A percentile compares a stretch with the other conserved stretches of the same genome.
Evolutionary conservation across 2,329 filamentous ascomycete genomes (phyloP).

Genomic region (Clarireedia sp.): DNA sequence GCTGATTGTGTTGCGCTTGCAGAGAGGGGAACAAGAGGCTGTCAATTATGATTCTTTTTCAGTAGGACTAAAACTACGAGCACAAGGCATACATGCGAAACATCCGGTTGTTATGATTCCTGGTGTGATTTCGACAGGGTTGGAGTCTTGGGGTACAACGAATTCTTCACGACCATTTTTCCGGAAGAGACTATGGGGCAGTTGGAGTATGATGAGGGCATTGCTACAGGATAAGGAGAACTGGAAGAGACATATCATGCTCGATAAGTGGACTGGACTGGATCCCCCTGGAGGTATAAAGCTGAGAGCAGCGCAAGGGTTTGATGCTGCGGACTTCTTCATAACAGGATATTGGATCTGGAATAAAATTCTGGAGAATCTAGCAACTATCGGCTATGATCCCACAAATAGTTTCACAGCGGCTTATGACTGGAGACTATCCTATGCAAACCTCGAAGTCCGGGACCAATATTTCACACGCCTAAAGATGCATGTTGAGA

Average conservation of each 20-base stretch:
- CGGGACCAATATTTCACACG: conserved; percentile 92
- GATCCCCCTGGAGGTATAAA: conserved; percentile 80
- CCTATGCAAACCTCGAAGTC: conserved; percentile 80
- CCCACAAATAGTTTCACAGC: conserved; percentile 66
- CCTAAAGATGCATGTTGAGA: conserved; percentile 84
- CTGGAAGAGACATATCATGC: conserved; percentile 96
- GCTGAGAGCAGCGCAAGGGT: conserved; percentile 86
- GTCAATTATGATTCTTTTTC: conserved; percentile 92
- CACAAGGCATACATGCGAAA: conserved; percentile 71
- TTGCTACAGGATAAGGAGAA: conserved; percentile 85
- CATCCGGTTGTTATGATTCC: conserved; percentile 97
- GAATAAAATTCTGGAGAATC: conserved; percentile 94
- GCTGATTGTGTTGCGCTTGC: conserved; percentile 10
- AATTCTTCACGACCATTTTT: conserved; percentile 84
- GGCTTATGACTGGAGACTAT: conserved; percentile 84
- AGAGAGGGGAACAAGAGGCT: conserved; percentile 80
- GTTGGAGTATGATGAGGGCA: conserved; percentile 98
- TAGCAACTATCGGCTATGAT: conserved; percentile 93
- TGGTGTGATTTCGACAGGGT: conserved; percentile 91
- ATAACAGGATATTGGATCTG: conserved; percentile 85
- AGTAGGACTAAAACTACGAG: conserved; percentile 73
- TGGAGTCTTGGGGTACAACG: conserved; percentile 93
- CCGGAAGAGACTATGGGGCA: conserved; percentile 89
- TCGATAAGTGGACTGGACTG: conserved; percentile 83
- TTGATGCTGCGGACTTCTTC: conserved; percentile 96